A percentile compares a stretch with the other conserved stretches of the same genome.
Conservation (phyloP, 495 filamentous ascomycete species). For the Podospora didyma region DNA sequence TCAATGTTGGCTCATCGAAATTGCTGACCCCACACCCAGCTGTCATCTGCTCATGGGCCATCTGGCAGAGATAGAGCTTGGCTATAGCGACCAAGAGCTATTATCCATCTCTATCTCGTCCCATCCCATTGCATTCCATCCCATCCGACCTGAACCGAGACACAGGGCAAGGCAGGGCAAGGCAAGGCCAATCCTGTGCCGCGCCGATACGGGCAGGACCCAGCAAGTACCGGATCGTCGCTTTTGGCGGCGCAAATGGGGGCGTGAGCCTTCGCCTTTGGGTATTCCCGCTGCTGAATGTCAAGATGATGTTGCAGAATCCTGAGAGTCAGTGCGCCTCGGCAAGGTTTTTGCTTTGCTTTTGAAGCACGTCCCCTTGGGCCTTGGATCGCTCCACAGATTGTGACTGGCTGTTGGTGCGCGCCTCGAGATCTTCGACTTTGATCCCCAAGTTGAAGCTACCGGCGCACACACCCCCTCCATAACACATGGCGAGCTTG, state of each 20-base stretch:
- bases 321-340: conserved; percentile 21
- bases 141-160: conserved; percentile 2
- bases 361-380: not conserved
- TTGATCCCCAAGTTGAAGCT: not conserved
- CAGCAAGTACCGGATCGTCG: conserved; percentile 19
- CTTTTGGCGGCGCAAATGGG: conserved; percentile 1
- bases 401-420: no score
- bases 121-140: not conserved
- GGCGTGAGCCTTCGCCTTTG: not conserved
- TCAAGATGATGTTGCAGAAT: conserved; percentile 7
- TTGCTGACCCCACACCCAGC: conserved; percentile 8
- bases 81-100: conserved; percentile 14
- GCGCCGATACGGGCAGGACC: conserved; percentile 8
- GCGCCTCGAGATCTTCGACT: not conserved
- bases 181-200: conserved; percentile 2
- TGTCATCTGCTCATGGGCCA: conserved; percentile 15
- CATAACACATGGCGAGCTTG: not conserved
- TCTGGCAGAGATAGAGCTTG: not conserved
- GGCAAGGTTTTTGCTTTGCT: conserved; percentile 5
- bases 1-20: conserved; percentile 1
- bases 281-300: not conserved
- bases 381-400: no score
- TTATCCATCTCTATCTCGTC: conserved; percentile 2
- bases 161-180: not conserved
- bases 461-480: conserved; percentile 5